Evolutionary conservation across 2,329 filamentous ascomycete genomes (phyloP).

Genomic region (Hawksworthiomyces lignivorus): DNA sequence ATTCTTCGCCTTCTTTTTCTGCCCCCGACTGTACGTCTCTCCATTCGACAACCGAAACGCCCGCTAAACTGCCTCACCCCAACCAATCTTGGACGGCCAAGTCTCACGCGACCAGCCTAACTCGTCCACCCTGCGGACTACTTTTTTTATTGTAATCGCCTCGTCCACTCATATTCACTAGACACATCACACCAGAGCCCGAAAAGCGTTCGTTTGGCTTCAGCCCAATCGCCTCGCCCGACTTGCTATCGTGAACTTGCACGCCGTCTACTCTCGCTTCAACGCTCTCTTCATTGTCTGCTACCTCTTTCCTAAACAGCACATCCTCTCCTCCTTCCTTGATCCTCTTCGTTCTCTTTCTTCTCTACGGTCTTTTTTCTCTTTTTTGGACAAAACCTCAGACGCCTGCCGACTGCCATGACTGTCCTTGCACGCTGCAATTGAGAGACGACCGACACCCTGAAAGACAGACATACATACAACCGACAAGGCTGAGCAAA

Average conservation of each 20-base stretch:
- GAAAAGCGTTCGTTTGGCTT: neutral
- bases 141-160: neutral
- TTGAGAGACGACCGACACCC: neutral
- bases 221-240: slow-evolving; percentile 1
- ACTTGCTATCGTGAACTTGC: too few species aligned
- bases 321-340: too few species aligned
- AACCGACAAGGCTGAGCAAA: too few species aligned
- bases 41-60: slow-evolving; percentile 8
- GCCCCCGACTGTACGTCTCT: too few species aligned
- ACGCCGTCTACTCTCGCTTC: too few species aligned
- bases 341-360: neutral
- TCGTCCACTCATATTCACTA: slow-evolving; percentile 3
- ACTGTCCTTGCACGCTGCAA: too few species aligned
- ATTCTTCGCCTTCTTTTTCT: too few species aligned
- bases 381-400: too few species aligned
- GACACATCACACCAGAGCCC: neutral
- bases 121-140: neutral
- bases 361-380: too few species aligned
- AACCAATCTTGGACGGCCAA: slow-evolving; percentile 16
- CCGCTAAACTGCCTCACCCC: slow-evolving; percentile 1
- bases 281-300: too few species aligned
- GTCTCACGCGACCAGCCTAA: slow-evolving; percentile 16
- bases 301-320: too few species aligned
- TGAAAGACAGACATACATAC: neutral
- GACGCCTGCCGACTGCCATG: too few species aligned